A percentile compares a stretch with the other conserved stretches of the same genome.
Evolutionary conservation across 257 asterid species (phyloP).

Genomic region (Marsdenia floribunda): DNA sequence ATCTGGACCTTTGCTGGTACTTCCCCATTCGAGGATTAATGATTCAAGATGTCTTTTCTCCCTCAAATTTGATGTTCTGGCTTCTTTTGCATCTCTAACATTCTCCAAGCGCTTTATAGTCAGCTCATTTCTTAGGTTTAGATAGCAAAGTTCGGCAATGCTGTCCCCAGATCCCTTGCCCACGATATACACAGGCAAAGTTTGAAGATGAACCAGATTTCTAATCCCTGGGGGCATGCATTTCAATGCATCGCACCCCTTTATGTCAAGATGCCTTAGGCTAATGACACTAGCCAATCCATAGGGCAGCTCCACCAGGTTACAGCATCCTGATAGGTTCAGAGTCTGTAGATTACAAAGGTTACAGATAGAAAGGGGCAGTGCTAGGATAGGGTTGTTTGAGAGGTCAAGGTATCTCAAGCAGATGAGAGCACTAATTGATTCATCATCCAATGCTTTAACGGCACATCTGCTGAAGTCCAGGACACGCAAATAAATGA

Average conservation of each 20-base stretch:
- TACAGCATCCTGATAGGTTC: constrained; percentile 14
- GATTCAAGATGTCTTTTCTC: constrained; percentile 17
- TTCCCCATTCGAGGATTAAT: constrained; percentile 22
- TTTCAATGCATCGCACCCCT: constrained; percentile 15
- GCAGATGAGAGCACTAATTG: constrained; percentile 16
- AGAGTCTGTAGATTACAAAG: constrained; percentile 23
- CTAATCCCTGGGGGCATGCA: constrained; percentile 25
- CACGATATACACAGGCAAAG: constrained; percentile 26
- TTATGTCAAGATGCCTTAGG: constrained; percentile 28
- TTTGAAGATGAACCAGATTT: constrained; percentile 25
- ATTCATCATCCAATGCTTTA: constrained; percentile 19
- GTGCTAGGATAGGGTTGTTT: constrained; percentile 10
- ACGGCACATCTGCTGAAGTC: constrained; percentile 5
- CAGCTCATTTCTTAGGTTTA: constrained; percentile 22
- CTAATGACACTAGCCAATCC: constrained; percentile 19
- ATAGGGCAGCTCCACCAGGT: constrained; percentile 24
- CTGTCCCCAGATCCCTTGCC: constrained; percentile 17
- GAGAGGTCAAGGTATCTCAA: constrained; percentile 29
- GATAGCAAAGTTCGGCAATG: constrained; percentile 20
- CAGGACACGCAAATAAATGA: constrained; percentile 14
- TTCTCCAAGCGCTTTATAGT: constrained; percentile 24
- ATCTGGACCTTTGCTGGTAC: background rate
- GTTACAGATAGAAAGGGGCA: constrained; percentile 17
- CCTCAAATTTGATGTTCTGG: constrained; percentile 18
- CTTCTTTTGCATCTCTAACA: constrained; percentile 20